Percentiles rank a stretch among this genome's conserved stretches.
Conservation (phyloP, 192 early-diverging fungal genomes). For the Backusella liffmaniae region DNA sequence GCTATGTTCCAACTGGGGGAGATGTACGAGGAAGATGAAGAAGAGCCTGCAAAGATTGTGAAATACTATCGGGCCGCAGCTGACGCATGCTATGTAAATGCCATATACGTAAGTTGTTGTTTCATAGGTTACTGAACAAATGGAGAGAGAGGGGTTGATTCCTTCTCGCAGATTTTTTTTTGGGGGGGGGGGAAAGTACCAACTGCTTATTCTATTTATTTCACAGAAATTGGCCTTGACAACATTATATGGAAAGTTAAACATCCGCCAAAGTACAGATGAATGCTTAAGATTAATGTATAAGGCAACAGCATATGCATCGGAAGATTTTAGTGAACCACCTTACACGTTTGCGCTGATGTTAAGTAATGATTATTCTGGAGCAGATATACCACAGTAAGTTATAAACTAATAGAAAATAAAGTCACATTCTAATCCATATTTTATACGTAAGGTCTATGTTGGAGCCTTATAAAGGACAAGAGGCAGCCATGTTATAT, state of each 20-base stretch:
- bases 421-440: neutral
- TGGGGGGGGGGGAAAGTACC: neutral
- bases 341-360: conserved; percentile 79
- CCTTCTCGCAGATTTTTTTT: neutral
- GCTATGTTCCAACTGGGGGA: conserved; percentile 60
- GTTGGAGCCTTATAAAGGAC: conserved; percentile 2
- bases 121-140: neutral
- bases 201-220: neutral
- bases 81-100: conserved; percentile 57
- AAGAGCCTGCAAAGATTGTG: conserved; percentile 50
- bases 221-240: conserved; percentile 72
- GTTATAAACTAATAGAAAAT: conserved; percentile 8
- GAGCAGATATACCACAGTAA: conserved; percentile 48
- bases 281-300: conserved; percentile 81
- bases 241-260: conserved; percentile 72
- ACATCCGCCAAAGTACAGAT: conserved; percentile 63
- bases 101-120: conserved; percentile 53
- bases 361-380: conserved; percentile 62
- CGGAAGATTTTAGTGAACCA: conserved; percentile 68
- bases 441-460: neutral
- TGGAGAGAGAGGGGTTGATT: neutral
- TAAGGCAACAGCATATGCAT: conserved; percentile 71
- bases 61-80: conserved; percentile 54
- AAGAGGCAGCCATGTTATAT: conserved; percentile 68
- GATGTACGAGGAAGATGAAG: neutral